These are phyloP conservation scores for Adansonia grandidieri DNA, from an alignment of 441 rosid genomes.

Conservation along the genomic window DNA sequence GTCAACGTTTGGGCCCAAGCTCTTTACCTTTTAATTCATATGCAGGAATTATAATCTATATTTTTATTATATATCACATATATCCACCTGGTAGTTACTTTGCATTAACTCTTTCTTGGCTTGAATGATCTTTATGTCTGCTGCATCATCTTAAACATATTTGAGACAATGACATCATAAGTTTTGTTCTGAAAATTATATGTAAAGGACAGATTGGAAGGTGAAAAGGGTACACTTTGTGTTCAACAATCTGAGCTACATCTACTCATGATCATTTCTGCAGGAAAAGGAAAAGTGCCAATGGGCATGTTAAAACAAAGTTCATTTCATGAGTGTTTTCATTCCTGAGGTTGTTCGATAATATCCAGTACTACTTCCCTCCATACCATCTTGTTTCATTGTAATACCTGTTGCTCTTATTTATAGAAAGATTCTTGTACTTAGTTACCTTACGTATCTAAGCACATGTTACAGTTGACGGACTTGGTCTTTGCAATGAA, in stretches of 20 bases:
- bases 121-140: not conserved
- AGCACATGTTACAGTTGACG: constrained; percentile 62
- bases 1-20: constrained; percentile 1
- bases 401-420: not conserved
- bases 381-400: constrained; percentile 15
- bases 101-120: not conserved
- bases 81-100: not conserved
- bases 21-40: not conserved
- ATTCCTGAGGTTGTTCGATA: not conserved
- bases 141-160: not conserved
- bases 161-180: not conserved
- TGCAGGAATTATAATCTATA: not conserved
- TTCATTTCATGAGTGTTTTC: not conserved
- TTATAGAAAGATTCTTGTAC: not conserved
- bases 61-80: not conserved
- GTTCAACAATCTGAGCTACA: not conserved
- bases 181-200: constrained; percentile 1
- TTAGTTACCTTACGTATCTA: constrained; percentile 30
- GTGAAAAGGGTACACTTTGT: not conserved
- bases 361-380: not conserved
- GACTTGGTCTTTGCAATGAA: constrained; percentile 80
- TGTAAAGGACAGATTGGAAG: not conserved
- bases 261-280: constrained; percentile 1
- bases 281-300: not conserved
- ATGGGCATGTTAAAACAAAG: not conserved